Evolutionary conservation across 805 yeast genomes (phyloP), one percentile per base, ranked within the genome.

Genomic region (Schwanniomyces polymorphus): DNA sequence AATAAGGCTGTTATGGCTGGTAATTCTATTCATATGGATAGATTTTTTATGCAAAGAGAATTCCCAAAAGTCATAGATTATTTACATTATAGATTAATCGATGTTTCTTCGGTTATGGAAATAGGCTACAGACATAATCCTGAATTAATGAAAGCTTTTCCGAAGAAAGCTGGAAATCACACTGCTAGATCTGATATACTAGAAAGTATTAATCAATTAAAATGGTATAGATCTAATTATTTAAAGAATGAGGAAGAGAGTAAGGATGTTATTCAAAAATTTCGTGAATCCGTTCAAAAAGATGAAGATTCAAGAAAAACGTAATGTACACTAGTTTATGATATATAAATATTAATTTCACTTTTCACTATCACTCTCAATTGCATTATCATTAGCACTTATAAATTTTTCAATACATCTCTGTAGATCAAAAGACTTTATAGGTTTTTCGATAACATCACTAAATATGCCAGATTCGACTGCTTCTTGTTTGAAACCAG

Each of bases 11-110:
- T 94, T 0, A 66, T 94, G 45, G 96, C 96, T 0, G 99, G 99
- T 1, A 94, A 92, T 56, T 80, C 96, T 0, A 84, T 94, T 16
- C 97, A 94, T 64, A 85, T 89, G 84, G 99, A 94, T 64, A 79
- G 90, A 48, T 75, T 86, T 43, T 94, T 92, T 66, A 78, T 94
- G 86, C 70, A 82, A 61, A 76, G 80, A 44, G 97, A 92, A 59
- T 84, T 94, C 71, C 98, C 98, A 0, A 65, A 76, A 41, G 84
- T 89, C 7, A 64, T 79, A n/a, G 79, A 79, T 35, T 75, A 74
- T 48, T 66, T 80, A 56, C 80, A 72, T 61, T 94, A 94, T 63
- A 78, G 99, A 45, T 76, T 91, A 34, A 79, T 94, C 35, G 99
- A 94, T 60, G 99, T 94, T 12, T 85, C 95, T n/a, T 74, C 91